Evolutionary conservation across 371 early-diverging fungal genomes (phyloP), one percentile per base, ranked within the genome.

Genomic region (Mucor racemosus): DNA sequence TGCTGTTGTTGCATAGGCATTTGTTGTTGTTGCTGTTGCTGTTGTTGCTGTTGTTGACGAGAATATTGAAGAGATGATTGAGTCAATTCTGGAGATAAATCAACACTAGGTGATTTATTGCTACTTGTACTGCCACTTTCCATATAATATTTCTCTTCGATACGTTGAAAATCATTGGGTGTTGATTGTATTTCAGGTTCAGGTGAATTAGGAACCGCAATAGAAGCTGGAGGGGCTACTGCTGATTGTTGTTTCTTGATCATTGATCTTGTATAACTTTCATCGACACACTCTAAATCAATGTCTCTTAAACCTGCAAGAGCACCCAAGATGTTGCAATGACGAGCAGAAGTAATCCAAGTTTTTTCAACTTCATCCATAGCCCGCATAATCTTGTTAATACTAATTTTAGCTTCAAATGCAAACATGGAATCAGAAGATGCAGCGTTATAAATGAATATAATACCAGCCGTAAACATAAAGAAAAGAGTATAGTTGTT

Each of bases 401-500:
- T 76, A 55, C 74, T 76, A 40, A 79, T 77, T 44, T 77, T 79
- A 36, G 82, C 72, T 63, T 82, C 82, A 33, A 79, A 71, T 4
- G 79, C 72, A 68, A 74, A 69, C 68, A 75, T 74, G 5, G 74
- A 71, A 44, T 82, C 79, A 4, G 71, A 38, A 5, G 78, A 76
- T 9, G 79, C 64, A 11, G 82, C 82, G 19, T 82, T 77, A 42
- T 79, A 68, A 39, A 78, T 77, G 39, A 83, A 83, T 26, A 80
- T 77, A 31, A 79, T 80, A 14, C 84, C 84, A 7, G 84, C 80
- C 5, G 84, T 80, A 50, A 80, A 80, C 73, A 83, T 76, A 39
- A 76, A 78, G 26, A 78, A 83, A 0, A 80, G 59, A 1, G 84
- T 62, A 59, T 80, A 83, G 40, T 77, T 80, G 42, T 77, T 76